Evolutionary conservation across 78 protist species (phyloP).

Genomic region (Paratrimastix pyriformis): DNA sequence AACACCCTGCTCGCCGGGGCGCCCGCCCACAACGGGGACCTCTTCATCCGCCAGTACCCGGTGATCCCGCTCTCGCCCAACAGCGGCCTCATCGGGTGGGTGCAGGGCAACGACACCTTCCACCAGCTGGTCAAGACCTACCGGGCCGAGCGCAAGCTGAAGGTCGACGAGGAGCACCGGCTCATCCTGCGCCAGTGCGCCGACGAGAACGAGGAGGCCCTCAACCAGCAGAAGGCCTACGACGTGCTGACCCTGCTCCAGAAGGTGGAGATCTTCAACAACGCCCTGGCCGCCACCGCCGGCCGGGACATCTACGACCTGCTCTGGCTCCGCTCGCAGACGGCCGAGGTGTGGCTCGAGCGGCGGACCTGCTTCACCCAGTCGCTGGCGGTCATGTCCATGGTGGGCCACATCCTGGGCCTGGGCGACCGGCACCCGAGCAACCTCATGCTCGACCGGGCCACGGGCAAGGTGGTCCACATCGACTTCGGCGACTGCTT

Average conservation of each 20-base stretch:
- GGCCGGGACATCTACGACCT: slow-evolving; percentile 86
- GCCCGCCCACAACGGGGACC: slow-evolving; percentile 35
- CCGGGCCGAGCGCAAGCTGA: slow-evolving; percentile 45
- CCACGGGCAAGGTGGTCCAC: slow-evolving; percentile 84
- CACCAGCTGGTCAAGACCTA: slow-evolving; percentile 72
- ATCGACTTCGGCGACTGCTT: slow-evolving; percentile 98
- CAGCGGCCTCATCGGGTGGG: slow-evolving; percentile 58
- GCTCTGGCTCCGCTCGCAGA: slow-evolving; percentile 66
- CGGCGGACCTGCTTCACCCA: slow-evolving; percentile 67
- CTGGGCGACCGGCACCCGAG: slow-evolving; percentile 91
- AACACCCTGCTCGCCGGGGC: slow-evolving; percentile 77
- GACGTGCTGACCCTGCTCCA: slow-evolving; percentile 76
- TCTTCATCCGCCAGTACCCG: slow-evolving; percentile 54
- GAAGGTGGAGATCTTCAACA: slow-evolving; percentile 86
- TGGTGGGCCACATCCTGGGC: slow-evolving; percentile 90
- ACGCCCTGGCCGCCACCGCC: slow-evolving; percentile 68
- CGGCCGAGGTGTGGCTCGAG: slow-evolving; percentile 73
- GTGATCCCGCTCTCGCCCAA: slow-evolving; percentile 69
- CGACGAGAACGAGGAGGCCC: not conserved
- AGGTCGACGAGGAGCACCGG: not conserved
- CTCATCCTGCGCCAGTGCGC: not conserved
- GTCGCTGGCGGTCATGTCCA: slow-evolving; percentile 66
- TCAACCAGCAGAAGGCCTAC: slow-evolving; percentile 38
- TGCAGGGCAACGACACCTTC: slow-evolving; percentile 75
- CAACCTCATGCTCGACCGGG: slow-evolving; percentile 84